These are phyloP conservation scores for Penicillium atrosanguineum DNA, from an alignment of 495 filamentous ascomycete species.

Conservation along the genomic window DNA sequence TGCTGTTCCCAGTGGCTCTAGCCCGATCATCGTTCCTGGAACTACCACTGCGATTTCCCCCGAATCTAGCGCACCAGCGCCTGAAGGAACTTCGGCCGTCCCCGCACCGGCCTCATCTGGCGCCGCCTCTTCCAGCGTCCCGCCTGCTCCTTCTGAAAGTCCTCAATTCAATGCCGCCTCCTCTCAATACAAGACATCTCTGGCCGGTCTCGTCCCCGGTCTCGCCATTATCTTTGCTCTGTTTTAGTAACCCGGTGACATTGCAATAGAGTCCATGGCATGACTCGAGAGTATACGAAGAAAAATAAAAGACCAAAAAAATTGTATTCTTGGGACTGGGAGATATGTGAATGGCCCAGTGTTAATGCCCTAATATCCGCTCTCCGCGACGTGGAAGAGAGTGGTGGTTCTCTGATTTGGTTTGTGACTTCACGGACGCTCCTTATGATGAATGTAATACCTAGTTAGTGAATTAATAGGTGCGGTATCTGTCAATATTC, in stretches of 20 bases:
- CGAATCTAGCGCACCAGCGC: background rate
- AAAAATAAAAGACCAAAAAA: slow-evolving; percentile 8
- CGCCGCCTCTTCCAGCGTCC: slow-evolving; percentile 5
- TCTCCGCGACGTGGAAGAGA: slow-evolving; percentile 2
- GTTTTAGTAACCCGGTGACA: slow-evolving; percentile 11
- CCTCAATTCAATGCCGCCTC: slow-evolving; percentile 24
- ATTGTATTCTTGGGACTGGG: slow-evolving; percentile 12
- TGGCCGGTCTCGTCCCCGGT: slow-evolving; percentile 21
- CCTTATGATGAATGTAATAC: slow-evolving; percentile 9
- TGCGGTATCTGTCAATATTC: background rate
- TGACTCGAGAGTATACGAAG: background rate
- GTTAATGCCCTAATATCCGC: slow-evolving; percentile 7
- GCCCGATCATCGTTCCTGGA: background rate
- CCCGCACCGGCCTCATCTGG: slow-evolving; percentile 5
- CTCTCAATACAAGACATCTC: slow-evolving; percentile 20
- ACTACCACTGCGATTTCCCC: background rate
- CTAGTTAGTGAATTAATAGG: slow-evolving; percentile 11
- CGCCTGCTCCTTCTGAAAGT: slow-evolving; percentile 10
- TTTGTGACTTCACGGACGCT: slow-evolving; percentile 12
- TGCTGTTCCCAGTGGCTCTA: background rate
- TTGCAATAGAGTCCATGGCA: background rate
- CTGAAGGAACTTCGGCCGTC: background rate
- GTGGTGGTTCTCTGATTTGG: slow-evolving; percentile 11
- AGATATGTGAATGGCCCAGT: background rate
- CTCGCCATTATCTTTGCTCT: slow-evolving; percentile 16